Evolutionary conservation across 2,329 filamentous ascomycete species (phyloP).

Genomic region (Neurospora sp.): DNA sequence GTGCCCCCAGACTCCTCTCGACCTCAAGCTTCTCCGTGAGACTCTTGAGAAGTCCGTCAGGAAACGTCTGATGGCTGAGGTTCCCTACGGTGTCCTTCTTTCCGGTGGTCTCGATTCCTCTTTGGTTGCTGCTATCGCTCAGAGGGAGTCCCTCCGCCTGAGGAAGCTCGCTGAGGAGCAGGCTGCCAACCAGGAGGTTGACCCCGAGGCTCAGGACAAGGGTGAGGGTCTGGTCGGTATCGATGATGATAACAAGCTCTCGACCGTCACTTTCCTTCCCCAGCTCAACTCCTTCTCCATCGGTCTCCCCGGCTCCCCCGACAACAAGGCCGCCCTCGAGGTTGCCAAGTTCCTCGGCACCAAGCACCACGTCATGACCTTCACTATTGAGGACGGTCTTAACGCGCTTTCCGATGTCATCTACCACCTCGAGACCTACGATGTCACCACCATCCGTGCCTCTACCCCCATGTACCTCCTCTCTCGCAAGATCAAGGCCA

Average conservation of each 20-base stretch:
- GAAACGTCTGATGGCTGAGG: slow-evolving; percentile 97
- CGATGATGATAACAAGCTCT: slow-evolving; percentile 82
- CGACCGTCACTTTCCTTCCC: slow-evolving; percentile 81
- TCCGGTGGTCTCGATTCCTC: slow-evolving; percentile 95
- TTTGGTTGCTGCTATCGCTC: slow-evolving; percentile 87
- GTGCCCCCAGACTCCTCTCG: slow-evolving; percentile 70
- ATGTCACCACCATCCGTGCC: slow-evolving; percentile 96
- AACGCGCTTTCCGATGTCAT: slow-evolving; percentile 97
- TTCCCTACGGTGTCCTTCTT: slow-evolving; percentile 90
- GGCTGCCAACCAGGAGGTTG: slow-evolving; percentile 31
- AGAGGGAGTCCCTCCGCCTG: slow-evolving; percentile 77
- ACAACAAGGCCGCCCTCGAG: slow-evolving; percentile 83
- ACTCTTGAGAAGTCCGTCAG: slow-evolving; percentile 84
- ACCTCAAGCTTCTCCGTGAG: slow-evolving; percentile 73
- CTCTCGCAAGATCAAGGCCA: slow-evolving; percentile 97
- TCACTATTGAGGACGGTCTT: slow-evolving; percentile 93
- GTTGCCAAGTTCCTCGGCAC: slow-evolving; percentile 96
- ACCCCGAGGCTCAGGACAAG: slow-evolving; percentile 42
- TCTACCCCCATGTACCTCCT: slow-evolving; percentile 98
- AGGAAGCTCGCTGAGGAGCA: slow-evolving; percentile 47
- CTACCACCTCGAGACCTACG: slow-evolving; percentile 94
- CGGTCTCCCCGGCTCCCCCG: slow-evolving; percentile 83
- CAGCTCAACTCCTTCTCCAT: slow-evolving; percentile 99
- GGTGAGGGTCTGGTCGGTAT: slow-evolving; percentile 80
- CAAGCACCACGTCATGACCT: slow-evolving; percentile 96